Evolutionary conservation across 768 basidiomycete species (phyloP), one percentile per base, ranked within the genome.

Genomic region (Boletus subparvulus): DNA sequence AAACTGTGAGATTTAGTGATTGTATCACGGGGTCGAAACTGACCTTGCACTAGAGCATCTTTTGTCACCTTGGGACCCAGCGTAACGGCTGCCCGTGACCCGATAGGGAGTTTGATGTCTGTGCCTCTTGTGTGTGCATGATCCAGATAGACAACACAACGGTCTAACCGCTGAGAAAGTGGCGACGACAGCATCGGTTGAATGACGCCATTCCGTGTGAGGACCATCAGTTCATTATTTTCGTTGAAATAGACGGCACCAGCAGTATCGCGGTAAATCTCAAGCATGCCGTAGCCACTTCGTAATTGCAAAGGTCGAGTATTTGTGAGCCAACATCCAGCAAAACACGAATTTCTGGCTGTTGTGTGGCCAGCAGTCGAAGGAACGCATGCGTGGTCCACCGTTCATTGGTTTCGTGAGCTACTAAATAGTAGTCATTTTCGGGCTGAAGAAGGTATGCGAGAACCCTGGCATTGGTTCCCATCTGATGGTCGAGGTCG

Each of bases 241-340:
- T 65, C 60, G 13, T 61, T 45, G 35, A 73, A 68, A 52, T 72
- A 70, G 19, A 72, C 49, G 1, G 69, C 73, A 0, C 61, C 69
- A 40, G 32, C n/a, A n/a, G n/a, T n/a, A n/a, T 30, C 4, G 51
- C 47, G 14, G 54, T 48, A 0, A 30, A 62, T 52, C 14, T 47
- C 26, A 3, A 83, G 70, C 82, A 84, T 6, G 59, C 46, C 16
- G 52, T 28, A 2, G 72, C 78, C 3, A 83, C 48, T 24, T 79
- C 62, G 1, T 51, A 21, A 49, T 81, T 83, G 17, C 67, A 63
- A 11, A 78, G 59, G 41, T 83, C 81, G 4, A 83, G 70, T 52
- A 83, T 77, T 59, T 83, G 82, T 0, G 82, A 81, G 0, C 82
- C 82, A 9, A 83, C 79, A 50, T 84, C 82, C 4, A 83, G 64